These are phyloP conservation scores for Penicillium thymicola DNA, from an alignment of 2,329 filamentous ascomycete species.

Conservation along the genomic window DNA sequence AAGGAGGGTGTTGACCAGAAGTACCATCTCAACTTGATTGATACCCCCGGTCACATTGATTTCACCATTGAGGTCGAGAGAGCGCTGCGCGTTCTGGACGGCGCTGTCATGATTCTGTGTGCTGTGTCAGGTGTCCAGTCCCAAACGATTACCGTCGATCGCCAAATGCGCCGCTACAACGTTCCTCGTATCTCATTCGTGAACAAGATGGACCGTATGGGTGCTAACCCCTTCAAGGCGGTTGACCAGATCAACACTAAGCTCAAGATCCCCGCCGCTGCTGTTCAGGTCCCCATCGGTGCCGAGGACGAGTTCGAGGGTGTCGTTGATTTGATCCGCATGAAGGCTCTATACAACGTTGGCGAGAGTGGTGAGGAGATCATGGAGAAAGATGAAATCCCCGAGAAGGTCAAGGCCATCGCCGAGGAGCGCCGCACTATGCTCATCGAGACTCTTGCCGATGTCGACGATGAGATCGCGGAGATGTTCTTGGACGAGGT, in stretches of 20 bases:
- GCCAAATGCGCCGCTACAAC: slow-evolving; percentile 98
- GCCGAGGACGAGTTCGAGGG: slow-evolving; percentile 87
- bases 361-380: slow-evolving; percentile 77
- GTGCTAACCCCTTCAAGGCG: slow-evolving; percentile 95
- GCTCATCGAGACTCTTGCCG: slow-evolving; percentile 90
- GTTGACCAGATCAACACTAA: slow-evolving; percentile 97
- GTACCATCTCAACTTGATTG: slow-evolving; percentile 98
- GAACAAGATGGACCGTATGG: slow-evolving; percentile 99
- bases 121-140: slow-evolving; percentile 96
- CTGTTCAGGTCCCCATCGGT: slow-evolving; percentile 92
- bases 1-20: slow-evolving; percentile 74
- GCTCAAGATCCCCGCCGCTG: slow-evolving; percentile 86
- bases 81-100: slow-evolving; percentile 89
- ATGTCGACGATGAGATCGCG: slow-evolving; percentile 97
- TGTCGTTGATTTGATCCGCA: slow-evolving; percentile 86
- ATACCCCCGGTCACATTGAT: slow-evolving; percentile 97
- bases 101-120: slow-evolving; percentile 97
- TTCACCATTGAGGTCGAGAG: slow-evolving; percentile 99
- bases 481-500: slow-evolving; percentile 89
- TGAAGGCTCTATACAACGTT: slow-evolving; percentile 92
- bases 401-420: slow-evolving; percentile 70
- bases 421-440: slow-evolving; percentile 78
- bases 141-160: slow-evolving; percentile 96
- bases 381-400: slow-evolving; percentile 73
- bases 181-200: slow-evolving; percentile 93